A percentile compares a stretch with the other conserved stretches of the same genome.
phyloP scores from a whole-genome alignment of 345 rosid species.

The Moricandia moricandioides region DNA sequence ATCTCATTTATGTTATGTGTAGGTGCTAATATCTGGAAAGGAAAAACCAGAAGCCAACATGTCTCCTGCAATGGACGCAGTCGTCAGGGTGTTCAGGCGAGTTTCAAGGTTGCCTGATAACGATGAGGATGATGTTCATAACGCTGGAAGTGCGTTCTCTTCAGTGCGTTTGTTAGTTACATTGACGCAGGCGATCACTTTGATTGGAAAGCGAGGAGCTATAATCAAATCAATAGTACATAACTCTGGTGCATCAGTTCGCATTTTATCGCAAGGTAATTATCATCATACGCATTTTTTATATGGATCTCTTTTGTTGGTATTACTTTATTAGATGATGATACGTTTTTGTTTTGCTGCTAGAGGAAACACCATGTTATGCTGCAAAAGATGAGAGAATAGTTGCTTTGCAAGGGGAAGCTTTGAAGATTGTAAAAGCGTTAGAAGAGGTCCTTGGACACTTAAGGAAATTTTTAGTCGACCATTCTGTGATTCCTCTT shows the following conservation, averaged over 20 bases:
- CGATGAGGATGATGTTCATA: too few species aligned
- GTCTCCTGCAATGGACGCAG: slow-evolving; percentile 69
- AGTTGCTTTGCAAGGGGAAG: slow-evolving; percentile 73
- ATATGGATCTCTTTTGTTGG: not conserved
- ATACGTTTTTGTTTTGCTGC: slow-evolving; percentile 9
- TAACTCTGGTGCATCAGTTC: slow-evolving; percentile 67
- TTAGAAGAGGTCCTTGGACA: slow-evolving; percentile 69
- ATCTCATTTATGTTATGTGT: not conserved
- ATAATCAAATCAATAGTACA: slow-evolving; percentile 79
- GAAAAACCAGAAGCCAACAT: slow-evolving; percentile 54
- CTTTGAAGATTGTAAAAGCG: slow-evolving; percentile 60
- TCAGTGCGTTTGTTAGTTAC: slow-evolving; percentile 72
- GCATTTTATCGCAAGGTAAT: slow-evolving; percentile 71
- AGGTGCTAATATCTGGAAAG: slow-evolving; percentile 62
- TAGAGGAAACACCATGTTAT: slow-evolving; percentile 66
- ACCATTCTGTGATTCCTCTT: slow-evolving; percentile 71
- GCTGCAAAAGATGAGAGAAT: slow-evolving; percentile 64
- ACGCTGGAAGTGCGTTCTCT: slow-evolving; percentile 49
- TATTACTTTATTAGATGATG: not conserved
- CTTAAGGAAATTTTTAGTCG: slow-evolving; percentile 77
- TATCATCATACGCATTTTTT: not conserved
- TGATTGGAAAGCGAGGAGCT: slow-evolving; percentile 90
- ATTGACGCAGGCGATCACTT: slow-evolving; percentile 73
- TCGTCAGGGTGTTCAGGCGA: slow-evolving; percentile 55
- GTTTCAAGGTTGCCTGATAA: slow-evolving; percentile 46